Evolutionary conservation across 2,329 filamentous ascomycete genomes (phyloP).

Genomic region (Botrytis porri): DNA sequence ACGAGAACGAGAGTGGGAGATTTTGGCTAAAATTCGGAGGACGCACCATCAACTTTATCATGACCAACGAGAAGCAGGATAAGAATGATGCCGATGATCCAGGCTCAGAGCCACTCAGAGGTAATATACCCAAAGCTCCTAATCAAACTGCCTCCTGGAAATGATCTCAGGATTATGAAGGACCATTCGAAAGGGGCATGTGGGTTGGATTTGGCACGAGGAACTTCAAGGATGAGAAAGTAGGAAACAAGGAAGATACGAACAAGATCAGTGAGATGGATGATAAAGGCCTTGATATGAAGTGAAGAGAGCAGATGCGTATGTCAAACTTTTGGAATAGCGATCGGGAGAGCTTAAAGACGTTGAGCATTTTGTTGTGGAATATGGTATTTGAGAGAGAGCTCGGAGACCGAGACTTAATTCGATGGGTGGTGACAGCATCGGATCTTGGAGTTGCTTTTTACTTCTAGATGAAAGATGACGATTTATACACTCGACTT

Average conservation of each 20-base stretch:
- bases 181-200: neutral
- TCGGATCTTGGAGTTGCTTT: neutral
- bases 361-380: neutral
- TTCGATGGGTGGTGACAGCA: neutral
- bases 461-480: neutral
- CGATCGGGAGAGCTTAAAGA: neutral
- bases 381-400: neutral
- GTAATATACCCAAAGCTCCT: neutral
- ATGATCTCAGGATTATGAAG: neutral
- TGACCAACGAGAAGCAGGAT: neutral
- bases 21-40: neutral
- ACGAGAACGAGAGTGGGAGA: neutral
- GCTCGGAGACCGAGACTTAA: neutral
- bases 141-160: neutral
- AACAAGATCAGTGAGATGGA: neutral
- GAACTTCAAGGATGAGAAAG: neutral
- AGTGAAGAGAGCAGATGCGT: neutral
- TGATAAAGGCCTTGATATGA: slow-evolving; percentile 1
- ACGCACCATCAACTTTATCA: neutral
- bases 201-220: neutral
- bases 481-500: too few relatives aligned
- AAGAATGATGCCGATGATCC: too few relatives aligned
- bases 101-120: neutral
- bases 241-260: neutral
- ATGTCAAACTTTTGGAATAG: too few relatives aligned